phyloP scores from a whole-genome alignment of 139 green algal species.

The Micromonas pusilla region DNA sequence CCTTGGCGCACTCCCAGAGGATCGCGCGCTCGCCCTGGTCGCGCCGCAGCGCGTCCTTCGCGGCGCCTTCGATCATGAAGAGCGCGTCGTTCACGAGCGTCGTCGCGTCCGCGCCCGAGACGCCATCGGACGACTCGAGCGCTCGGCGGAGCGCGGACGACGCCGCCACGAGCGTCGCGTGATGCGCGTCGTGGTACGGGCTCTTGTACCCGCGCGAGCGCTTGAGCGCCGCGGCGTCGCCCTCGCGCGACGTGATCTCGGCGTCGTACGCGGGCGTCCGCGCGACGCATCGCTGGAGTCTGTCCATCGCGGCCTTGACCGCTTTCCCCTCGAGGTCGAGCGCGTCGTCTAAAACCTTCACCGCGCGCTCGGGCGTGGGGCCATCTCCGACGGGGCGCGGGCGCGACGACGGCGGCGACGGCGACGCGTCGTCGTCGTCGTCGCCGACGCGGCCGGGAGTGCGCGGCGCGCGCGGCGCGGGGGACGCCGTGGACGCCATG shows the following conservation, averaged over 20 bases:
- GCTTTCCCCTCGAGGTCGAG: neutral
- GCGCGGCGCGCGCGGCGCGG: no score
- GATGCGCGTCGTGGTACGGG: neutral
- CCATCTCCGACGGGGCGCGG: no score
- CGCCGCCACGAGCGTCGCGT: neutral
- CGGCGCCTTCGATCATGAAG: neutral
- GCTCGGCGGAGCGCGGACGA: neutral
- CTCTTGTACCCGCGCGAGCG: neutral
- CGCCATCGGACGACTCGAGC: neutral
- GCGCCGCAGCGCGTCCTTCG: neutral
- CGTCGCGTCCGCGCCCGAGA: no score
- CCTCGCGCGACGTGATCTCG: neutral
- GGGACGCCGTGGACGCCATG: no score
- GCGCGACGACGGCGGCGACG: no score
- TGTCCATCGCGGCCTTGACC: neutral
- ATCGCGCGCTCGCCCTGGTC: neutral
- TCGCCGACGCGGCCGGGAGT: no score
- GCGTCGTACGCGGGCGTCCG: neutral
- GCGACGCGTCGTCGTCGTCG: no score
- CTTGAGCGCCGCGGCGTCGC: neutral
- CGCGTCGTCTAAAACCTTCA: no score
- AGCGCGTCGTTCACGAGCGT: neutral
- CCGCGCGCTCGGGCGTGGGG: no score
- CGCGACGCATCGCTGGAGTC: neutral
- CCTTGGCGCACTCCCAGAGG: neutral